Evolutionary conservation across 1,139 yeast species (phyloP).

Genomic region (Lipomyces yarrowii): DNA sequence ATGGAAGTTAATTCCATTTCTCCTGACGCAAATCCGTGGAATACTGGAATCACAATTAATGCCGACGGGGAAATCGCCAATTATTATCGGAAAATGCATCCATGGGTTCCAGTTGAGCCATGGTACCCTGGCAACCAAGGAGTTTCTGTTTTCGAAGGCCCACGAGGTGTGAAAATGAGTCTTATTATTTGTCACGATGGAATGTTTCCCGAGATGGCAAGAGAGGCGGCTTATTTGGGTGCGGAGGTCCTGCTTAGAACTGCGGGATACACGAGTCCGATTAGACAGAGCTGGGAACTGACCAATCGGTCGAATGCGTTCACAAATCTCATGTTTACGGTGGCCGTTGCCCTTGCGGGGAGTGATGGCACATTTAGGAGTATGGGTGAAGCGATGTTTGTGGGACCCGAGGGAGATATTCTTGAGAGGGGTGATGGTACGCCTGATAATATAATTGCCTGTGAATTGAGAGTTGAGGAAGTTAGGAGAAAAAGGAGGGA

Average conservation of each 20-base stretch:
- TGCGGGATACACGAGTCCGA: slow-evolving; percentile 10
- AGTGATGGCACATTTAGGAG: slow-evolving; percentile 8
- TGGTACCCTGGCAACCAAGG: slow-evolving; percentile 11
- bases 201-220: slow-evolving; percentile 11
- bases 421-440: slow-evolving; percentile 4
- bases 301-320: slow-evolving; percentile 6
- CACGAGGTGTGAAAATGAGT: slow-evolving; percentile 8
- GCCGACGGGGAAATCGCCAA: slow-evolving; percentile 6
- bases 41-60: slow-evolving; percentile 11
- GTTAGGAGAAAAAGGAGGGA: slow-evolving; percentile 7
- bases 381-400: slow-evolving; percentile 12
- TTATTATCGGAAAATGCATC: slow-evolving; percentile 10
- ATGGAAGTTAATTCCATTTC: slow-evolving; percentile 5
- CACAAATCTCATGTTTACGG: slow-evolving; percentile 9
- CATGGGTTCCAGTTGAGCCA: slow-evolving; percentile 8
- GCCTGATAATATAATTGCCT: slow-evolving; percentile 8
- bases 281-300: slow-evolving; percentile 7
- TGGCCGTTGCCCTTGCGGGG: slow-evolving; percentile 5
- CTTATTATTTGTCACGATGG: slow-evolving; percentile 9
- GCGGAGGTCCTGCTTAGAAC: slow-evolving; percentile 8
- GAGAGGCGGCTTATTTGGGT: slow-evolving; percentile 9
- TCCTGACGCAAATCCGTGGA: slow-evolving; percentile 6
- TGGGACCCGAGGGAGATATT: slow-evolving; percentile 9
- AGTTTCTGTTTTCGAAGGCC: slow-evolving; percentile 8
- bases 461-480: slow-evolving; percentile 8